Evolutionary conservation across 129 eudicot species (phyloP).

Genomic region (Chrysanthemum makinoi): DNA sequence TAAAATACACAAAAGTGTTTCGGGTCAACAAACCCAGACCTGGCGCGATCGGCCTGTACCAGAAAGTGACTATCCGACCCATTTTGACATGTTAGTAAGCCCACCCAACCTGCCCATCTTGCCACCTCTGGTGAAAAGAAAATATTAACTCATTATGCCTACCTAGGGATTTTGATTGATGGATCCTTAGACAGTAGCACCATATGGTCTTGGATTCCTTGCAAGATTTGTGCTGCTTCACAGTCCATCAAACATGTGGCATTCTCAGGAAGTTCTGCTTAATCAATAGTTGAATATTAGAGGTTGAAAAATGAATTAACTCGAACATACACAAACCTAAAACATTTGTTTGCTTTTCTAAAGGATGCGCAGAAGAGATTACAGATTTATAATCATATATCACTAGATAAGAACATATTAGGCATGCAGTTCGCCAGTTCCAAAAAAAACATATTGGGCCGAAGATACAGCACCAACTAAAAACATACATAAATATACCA

Average conservation of each 20-base stretch:
- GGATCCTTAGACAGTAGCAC: constrained; percentile 76
- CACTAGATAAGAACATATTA: neutral
- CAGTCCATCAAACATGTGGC: constrained; percentile 76
- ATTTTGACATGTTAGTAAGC: neutral
- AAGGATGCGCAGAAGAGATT: neutral
- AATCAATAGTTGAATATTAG: constrained; percentile 17
- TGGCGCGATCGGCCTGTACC: too few relatives aligned
- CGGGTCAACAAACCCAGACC: too few relatives aligned
- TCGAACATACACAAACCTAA: neutral
- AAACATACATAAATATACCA: neutral
- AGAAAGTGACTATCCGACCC: too few relatives aligned
- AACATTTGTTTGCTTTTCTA: neutral
- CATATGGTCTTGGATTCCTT: constrained; percentile 88
- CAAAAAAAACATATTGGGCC: too few relatives aligned
- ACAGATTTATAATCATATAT: neutral
- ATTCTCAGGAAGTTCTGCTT: constrained; percentile 68
- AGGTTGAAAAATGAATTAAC: constrained; percentile 10
- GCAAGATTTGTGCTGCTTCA: constrained; percentile 81
- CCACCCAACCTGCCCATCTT: neutral
- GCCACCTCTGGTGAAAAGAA: neutral
- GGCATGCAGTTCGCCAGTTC: too few relatives aligned
- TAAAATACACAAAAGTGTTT: too few relatives aligned
- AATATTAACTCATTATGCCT: constrained; percentile 21
- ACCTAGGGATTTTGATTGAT: constrained; percentile 77
- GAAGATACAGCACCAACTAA: neutral